Base-by-base conservation (phyloP, 768 basidiomycete species). In the Phylloporus sp. region DNA sequence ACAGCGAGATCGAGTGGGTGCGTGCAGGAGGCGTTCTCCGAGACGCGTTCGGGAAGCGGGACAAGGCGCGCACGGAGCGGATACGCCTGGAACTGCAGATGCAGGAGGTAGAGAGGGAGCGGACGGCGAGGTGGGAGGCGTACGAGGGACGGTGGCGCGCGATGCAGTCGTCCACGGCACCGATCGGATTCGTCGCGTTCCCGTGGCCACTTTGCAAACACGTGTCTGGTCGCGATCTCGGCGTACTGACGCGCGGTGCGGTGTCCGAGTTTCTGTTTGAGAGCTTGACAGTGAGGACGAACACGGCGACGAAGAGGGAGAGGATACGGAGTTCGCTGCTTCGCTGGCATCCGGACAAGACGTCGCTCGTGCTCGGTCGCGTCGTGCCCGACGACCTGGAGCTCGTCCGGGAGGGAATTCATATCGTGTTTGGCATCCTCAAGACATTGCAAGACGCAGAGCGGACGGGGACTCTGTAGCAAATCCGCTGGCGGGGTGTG, bases 341-440 rank as follows among this genome's bases (percentile, higher is more conserved):
- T 46, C 72, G 81, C 9, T 86, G 81, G 77, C 83, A 84, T 57
- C 82, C 84, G 2, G 82, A 85, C 60, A 84, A 84, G 66, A 67
- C 78, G 53, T 69, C 73, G 4, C 45, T 52, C 3, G 49, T 81
- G 14, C 54, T 80, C n/a, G 50, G 59, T 14, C 69, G 71, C 28
- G 72, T 79, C 8, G 61, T 63, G 1, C 66, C 69, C 3, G 69
- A 71, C n/a, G 77, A 81, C 46, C 45, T 63, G 49, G 70, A 73
- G 17, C 62, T 57, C 6, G 75, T 81, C 9, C 65, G 59, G 21
- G 68, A 71, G 39, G 81, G 78, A 1, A 67, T 81, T 8, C 69
- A 71, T 49, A 44, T 64, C 17, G 74, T 82, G 6, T 71, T 72
- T 49, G 38, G 56, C 24, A 50, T 58, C 48, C 60, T 72, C 50